phyloP scores from a whole-genome alignment of 2,329 filamentous ascomycete genomes.

The Phaeoacremonium minimum region DNA sequence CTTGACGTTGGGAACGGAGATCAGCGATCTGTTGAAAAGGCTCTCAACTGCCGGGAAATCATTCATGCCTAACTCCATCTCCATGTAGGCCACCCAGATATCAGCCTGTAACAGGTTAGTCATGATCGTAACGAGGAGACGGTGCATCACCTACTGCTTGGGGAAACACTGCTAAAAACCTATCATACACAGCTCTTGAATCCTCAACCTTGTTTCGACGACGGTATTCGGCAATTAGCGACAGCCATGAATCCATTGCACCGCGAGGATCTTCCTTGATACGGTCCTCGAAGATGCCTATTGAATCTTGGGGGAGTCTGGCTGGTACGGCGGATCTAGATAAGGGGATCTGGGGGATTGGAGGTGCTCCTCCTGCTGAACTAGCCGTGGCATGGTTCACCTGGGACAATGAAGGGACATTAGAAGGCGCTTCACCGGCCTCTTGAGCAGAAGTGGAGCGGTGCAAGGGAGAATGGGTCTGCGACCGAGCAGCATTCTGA shows the following conservation, averaged over 20 bases:
- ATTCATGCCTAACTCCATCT: conserved; percentile 84
- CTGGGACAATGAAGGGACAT: conserved; percentile 23
- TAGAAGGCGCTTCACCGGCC: conserved; percentile 19
- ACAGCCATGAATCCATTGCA: conserved; percentile 87
- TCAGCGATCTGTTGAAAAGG: conserved; percentile 77
- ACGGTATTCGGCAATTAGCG: conserved; percentile 79
- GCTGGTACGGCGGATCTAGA: conserved; percentile 15
- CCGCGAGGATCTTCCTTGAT: conserved; percentile 90
- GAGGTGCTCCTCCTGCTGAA: conserved; percentile 4
- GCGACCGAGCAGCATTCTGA: conserved; percentile 10
- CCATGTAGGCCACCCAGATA: conserved; percentile 83
- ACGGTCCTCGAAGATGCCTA: conserved; percentile 82
- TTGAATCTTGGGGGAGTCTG: conserved; percentile 59
- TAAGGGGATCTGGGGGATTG: conserved; percentile 11
- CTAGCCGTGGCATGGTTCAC: conserved; percentile 12
- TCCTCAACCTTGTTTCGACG: conserved; percentile 79
- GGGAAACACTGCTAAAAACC: conserved; percentile 85
- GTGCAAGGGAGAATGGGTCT: conserved; percentile 11
- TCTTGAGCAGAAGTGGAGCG: conserved; percentile 18
- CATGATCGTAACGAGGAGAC: conserved; percentile 5
- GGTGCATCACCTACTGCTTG: conserved; percentile 68
- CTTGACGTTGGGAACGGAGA: conserved; percentile 75
- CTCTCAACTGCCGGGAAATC: conserved; percentile 76
- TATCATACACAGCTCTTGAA: conserved; percentile 73
- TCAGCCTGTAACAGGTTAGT: conserved; percentile 64